Evolutionary conservation across 148 eudicot genomes (phyloP).

Genomic region (Heliamphora exappendiculata): DNA sequence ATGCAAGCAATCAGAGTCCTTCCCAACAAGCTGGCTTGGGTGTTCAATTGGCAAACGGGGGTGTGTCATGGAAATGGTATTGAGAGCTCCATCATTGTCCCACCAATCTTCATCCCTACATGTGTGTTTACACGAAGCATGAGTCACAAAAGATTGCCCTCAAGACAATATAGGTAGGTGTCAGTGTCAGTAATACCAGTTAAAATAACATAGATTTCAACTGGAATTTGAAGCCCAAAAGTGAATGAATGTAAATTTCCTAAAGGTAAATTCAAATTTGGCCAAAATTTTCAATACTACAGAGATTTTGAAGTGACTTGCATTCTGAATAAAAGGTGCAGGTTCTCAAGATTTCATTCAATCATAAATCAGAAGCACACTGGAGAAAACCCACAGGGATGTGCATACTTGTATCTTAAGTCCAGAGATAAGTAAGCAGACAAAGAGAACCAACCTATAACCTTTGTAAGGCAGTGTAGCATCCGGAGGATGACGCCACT

Average conservation of each 20-base stretch:
- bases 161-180: background rate
- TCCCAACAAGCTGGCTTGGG: slow-evolving; percentile 48
- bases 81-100: slow-evolving; percentile 96
- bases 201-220: too few species aligned
- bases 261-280: background rate
- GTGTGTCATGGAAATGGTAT: slow-evolving; percentile 86
- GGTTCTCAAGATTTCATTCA: background rate
- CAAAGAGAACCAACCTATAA: slow-evolving; percentile 46
- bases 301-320: background rate
- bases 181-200: background rate
- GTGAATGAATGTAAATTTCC: background rate
- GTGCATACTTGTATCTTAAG: background rate
- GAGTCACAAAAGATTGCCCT: background rate
- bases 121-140: background rate
- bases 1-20: slow-evolving; percentile 74
- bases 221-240: too few species aligned
- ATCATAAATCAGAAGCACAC: background rate
- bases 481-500: slow-evolving; percentile 77
- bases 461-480: slow-evolving; percentile 81
- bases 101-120: slow-evolving; percentile 97
- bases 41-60: slow-evolving; percentile 82
- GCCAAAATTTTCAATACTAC: background rate
- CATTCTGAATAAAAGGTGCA: background rate
- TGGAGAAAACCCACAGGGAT: background rate
- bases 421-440: background rate